Conservation (phyloP, 2,329 filamentous ascomycete genomes). For the Macrophomina tecta region DNA sequence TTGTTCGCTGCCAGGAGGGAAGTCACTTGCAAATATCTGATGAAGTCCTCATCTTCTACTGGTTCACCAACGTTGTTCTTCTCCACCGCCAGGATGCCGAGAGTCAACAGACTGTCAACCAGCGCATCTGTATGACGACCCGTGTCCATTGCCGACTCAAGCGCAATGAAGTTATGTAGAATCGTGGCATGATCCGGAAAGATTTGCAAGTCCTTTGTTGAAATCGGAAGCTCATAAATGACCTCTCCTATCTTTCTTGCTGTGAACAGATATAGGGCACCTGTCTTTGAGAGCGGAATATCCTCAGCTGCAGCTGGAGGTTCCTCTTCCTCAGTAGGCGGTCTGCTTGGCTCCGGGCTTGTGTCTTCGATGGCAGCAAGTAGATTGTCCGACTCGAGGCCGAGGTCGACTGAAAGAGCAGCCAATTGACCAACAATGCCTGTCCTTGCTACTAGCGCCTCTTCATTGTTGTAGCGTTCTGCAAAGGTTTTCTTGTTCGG, state of each 20-base stretch:
- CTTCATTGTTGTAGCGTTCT: slow-evolving; percentile 69
- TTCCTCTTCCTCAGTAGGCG: slow-evolving; percentile 60
- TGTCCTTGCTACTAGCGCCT: slow-evolving; percentile 66
- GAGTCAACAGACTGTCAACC: slow-evolving; percentile 59
- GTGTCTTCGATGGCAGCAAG: slow-evolving; percentile 51
- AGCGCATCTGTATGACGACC: slow-evolving; percentile 58
- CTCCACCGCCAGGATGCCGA: slow-evolving; percentile 58
- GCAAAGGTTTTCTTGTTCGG: slow-evolving; percentile 66
- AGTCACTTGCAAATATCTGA: slow-evolving; percentile 57
- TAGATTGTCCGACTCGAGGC: slow-evolving; percentile 56
- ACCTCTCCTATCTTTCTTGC: slow-evolving; percentile 58
- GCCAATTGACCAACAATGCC: slow-evolving; percentile 75
- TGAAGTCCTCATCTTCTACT: slow-evolving; percentile 58
- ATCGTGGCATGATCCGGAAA: slow-evolving; percentile 61
- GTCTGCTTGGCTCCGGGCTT: slow-evolving; percentile 47
- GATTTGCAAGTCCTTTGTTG: slow-evolving; percentile 50
- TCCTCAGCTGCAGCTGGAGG: slow-evolving; percentile 58
- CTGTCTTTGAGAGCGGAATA: slow-evolving; percentile 63
- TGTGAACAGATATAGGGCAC: slow-evolving; percentile 60
- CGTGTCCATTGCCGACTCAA: slow-evolving; percentile 46
- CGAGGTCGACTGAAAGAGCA: slow-evolving; percentile 67
- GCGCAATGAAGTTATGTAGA: slow-evolving; percentile 55
- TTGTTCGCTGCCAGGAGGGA: slow-evolving; percentile 57
- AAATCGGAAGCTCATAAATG: slow-evolving; percentile 53
- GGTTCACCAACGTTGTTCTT: slow-evolving; percentile 53